Percentiles rank a stretch among this genome's conserved stretches.
These are phyloP conservation scores for Metschnikowia hibisci DNA, from an alignment of 805 yeast species.

Conservation along the genomic window DNA sequence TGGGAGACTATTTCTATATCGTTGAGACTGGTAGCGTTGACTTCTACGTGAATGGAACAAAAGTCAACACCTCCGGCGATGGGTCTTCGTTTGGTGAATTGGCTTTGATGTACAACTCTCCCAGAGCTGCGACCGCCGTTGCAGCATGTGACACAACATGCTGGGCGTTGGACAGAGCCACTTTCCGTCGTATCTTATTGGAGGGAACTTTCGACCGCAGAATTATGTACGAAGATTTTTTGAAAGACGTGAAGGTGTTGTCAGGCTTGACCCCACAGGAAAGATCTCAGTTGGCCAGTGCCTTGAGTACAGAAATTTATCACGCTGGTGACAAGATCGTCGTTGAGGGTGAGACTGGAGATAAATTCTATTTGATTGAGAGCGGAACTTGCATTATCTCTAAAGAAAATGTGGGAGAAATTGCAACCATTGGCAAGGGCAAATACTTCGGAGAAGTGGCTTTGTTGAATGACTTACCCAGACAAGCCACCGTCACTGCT, in stretches of 20 bases:
- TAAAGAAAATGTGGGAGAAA: slow-evolving; percentile 56
- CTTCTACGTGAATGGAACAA: slow-evolving; percentile 64
- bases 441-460: slow-evolving; percentile 98
- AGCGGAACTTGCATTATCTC: slow-evolving; percentile 78
- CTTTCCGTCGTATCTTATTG: slow-evolving; percentile 85
- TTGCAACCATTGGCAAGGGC: slow-evolving; percentile 65
- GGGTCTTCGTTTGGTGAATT: slow-evolving; percentile 95
- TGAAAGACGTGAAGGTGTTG: slow-evolving; percentile 82
- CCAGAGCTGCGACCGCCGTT: slow-evolving; percentile 91
- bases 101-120: slow-evolving; percentile 95
- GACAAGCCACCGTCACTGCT: slow-evolving; percentile 91
- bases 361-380: slow-evolving; percentile 48
- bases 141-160: slow-evolving; percentile 60
- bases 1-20: slow-evolving; percentile 88
- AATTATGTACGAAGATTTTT: slow-evolving; percentile 81
- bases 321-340: slow-evolving; percentile 72
- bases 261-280: slow-evolving; percentile 70
- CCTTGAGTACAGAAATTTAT: slow-evolving; percentile 73
- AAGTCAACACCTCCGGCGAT: slow-evolving; percentile 71
- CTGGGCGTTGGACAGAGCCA: slow-evolving; percentile 92
- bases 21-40: slow-evolving; percentile 84
- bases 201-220: slow-evolving; percentile 91
- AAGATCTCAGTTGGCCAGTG: slow-evolving; percentile 91
- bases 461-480: slow-evolving; percentile 81
- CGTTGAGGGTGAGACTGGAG: slow-evolving; percentile 71